A percentile compares a stretch with the other conserved stretches of the same genome.
Evolutionary conservation across 805 yeast species (phyloP).

Genomic region (Barnettozyma populi): DNA sequence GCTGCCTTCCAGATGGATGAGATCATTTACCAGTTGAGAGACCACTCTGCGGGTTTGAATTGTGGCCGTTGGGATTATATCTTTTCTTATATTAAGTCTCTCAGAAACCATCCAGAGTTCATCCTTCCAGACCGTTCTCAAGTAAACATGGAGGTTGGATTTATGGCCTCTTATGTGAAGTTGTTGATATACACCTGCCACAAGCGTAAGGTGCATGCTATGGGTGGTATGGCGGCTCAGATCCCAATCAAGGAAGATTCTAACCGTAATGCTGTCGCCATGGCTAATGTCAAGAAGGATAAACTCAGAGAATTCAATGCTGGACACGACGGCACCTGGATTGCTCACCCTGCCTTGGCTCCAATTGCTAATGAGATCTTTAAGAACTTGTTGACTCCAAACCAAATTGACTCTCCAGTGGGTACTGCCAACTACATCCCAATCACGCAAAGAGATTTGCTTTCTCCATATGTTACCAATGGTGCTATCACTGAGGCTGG

Average conservation of each 20-base stretch:
- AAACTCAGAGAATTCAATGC: conserved; percentile 70
- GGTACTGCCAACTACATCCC: conserved; percentile 38
- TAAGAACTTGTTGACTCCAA: conserved; percentile 77
- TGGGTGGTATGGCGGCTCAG: conserved; percentile 91
- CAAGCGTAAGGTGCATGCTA: conserved; percentile 75
- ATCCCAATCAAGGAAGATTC: conserved; percentile 74
- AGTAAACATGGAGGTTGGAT: conserved; percentile 78
- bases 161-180: conserved; percentile 74
- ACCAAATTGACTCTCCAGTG: conserved; percentile 48
- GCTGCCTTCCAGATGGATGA: conserved; percentile 86
- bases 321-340: conserved; percentile 89
- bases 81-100: conserved; percentile 71
- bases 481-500: conserved; percentile 67
- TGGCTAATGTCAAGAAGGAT: conserved; percentile 69
- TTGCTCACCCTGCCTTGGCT: conserved; percentile 81
- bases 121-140: conserved; percentile 72
- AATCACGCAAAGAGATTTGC: conserved; percentile 46
- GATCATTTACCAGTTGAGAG: conserved; percentile 68
- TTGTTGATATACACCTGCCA: conserved; percentile 71
- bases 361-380: conserved; percentile 68
- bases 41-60: conserved; percentile 76
- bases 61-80: conserved; percentile 92
- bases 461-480: conserved; percentile 56
- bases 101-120: conserved; percentile 58
- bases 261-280: conserved; percentile 56